Percentiles rank a stretch among this genome's conserved stretches.
Conservation (phyloP, 2,329 filamentous ascomycete species). For the Colletotrichum eleusines region DNA sequence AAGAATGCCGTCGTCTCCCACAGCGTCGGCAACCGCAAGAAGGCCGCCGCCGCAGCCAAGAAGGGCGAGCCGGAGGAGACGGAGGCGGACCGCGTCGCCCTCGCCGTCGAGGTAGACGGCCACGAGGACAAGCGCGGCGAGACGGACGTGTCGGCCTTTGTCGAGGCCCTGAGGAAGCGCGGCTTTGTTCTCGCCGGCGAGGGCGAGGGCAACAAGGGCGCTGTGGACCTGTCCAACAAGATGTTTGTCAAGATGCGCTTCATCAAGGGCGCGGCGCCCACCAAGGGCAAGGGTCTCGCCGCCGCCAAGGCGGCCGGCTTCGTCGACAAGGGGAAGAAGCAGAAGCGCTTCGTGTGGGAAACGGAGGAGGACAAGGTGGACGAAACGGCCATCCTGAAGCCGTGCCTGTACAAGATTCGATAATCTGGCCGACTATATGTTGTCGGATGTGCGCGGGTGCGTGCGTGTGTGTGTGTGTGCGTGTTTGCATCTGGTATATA, state of each 20-base stretch:
- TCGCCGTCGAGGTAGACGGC: constrained; percentile 79
- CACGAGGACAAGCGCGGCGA: constrained; percentile 73
- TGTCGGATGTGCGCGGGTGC: not conserved
- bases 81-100: constrained; percentile 62
- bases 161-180: constrained; percentile 82
- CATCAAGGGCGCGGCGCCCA: constrained; percentile 81
- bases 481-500: not conserved
- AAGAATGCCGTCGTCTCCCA: constrained; percentile 67
- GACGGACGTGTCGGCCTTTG: constrained; percentile 89
- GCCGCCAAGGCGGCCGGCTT: constrained; percentile 69
- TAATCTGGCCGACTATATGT: constrained; percentile 53
- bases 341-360: constrained; percentile 70
- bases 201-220: constrained; percentile 54
- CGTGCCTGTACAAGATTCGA: constrained; percentile 94
- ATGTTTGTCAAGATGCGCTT: constrained; percentile 99
- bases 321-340: constrained; percentile 58
- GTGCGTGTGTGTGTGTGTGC: not conserved
- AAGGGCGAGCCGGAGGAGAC: constrained; percentile 53
- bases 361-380: constrained; percentile 67
- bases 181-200: constrained; percentile 86
- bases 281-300: constrained; percentile 78
- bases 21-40: constrained; percentile 78
- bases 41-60: constrained; percentile 56
- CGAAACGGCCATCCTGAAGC: constrained; percentile 81
- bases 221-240: constrained; percentile 88